Conservation (phyloP, 805 yeast species). For the Schizosaccharomyces japonicus region DNA sequence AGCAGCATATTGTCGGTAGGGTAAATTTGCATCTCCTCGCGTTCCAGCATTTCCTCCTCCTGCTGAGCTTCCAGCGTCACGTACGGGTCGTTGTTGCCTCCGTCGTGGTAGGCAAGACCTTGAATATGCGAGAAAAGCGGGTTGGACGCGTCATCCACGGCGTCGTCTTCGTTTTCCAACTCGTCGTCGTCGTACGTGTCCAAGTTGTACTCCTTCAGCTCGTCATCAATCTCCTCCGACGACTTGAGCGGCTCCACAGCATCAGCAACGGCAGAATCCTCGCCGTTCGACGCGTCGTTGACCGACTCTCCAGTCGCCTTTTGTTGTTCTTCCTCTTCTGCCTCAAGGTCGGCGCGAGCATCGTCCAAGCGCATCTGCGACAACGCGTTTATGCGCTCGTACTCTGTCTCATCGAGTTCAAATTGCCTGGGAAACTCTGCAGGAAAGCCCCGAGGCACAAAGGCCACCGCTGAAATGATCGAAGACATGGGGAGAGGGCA, state of each 20-base stretch:
- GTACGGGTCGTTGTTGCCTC: slow-evolving; percentile 32
- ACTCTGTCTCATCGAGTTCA: slow-evolving; percentile 73
- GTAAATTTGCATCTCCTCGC: slow-evolving; percentile 59
- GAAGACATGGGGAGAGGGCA: too few relatives aligned
- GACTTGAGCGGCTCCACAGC: slow-evolving; percentile 7
- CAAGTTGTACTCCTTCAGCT: slow-evolving; percentile 64
- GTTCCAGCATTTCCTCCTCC: slow-evolving; percentile 48
- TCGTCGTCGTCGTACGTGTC: slow-evolving; percentile 61
- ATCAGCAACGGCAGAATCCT: slow-evolving; percentile 11
- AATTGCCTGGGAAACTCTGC: slow-evolving; percentile 77
- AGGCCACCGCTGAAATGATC: slow-evolving; percentile 50
- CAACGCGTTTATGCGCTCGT: slow-evolving; percentile 68
- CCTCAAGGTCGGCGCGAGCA: slow-evolving; percentile 37
- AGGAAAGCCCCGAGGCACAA: slow-evolving; percentile 95
- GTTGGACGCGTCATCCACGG: slow-evolving; percentile 25
- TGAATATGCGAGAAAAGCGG: slow-evolving; percentile 24
- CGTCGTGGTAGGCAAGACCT: slow-evolving; percentile 19
- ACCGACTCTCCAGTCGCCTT: slow-evolving; percentile 9
- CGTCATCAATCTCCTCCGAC: slow-evolving; percentile 34
- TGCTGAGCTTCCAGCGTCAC: slow-evolving; percentile 29
- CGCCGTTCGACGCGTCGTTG: too few relatives aligned
- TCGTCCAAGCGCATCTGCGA: slow-evolving; percentile 65
- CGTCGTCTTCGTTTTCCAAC: slow-evolving; percentile 28
- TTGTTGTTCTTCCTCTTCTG: slow-evolving; percentile 5
- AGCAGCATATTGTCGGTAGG: slow-evolving; percentile 76